These are phyloP conservation scores for Lipomyces yamadae DNA, from an alignment of 805 yeast species.

Conservation along the genomic window DNA sequence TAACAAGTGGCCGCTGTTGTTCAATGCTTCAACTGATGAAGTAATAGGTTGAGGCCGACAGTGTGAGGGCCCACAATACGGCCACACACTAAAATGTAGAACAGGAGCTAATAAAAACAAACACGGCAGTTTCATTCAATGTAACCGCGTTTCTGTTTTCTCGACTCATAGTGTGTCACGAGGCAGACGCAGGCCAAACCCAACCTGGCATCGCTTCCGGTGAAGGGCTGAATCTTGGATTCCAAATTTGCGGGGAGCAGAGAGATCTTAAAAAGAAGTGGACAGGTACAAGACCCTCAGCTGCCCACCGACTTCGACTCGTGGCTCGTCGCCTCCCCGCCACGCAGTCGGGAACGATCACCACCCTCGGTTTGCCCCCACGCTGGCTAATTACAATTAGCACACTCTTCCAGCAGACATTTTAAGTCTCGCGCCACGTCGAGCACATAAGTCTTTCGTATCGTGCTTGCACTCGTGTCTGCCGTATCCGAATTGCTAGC, in stretches of 20 bases:
- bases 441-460: background rate
- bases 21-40: too few relatives aligned
- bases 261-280: background rate
- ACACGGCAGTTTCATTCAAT: too few relatives aligned
- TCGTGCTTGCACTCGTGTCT: background rate
- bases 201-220: too few relatives aligned
- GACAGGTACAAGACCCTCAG: background rate
- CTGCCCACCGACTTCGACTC: background rate
- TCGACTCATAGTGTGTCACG: background rate
- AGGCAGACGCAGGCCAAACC: too few relatives aligned
- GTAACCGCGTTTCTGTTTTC: background rate
- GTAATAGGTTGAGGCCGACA: too few relatives aligned
- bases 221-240: background rate
- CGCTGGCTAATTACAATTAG: background rate
- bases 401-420: background rate
- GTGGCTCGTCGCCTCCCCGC: background rate
- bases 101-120: too few relatives aligned
- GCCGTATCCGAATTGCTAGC: background rate
- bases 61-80: too few relatives aligned
- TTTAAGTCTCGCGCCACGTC: background rate
- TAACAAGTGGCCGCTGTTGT: too few relatives aligned
- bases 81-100: too few relatives aligned
- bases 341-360: background rate
- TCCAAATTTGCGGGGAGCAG: background rate
- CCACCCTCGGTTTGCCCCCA: background rate